Evolutionary conservation across 352 stramenopile genomes (phyloP).

Genomic region (Aphanomyces cochlioides): DNA sequence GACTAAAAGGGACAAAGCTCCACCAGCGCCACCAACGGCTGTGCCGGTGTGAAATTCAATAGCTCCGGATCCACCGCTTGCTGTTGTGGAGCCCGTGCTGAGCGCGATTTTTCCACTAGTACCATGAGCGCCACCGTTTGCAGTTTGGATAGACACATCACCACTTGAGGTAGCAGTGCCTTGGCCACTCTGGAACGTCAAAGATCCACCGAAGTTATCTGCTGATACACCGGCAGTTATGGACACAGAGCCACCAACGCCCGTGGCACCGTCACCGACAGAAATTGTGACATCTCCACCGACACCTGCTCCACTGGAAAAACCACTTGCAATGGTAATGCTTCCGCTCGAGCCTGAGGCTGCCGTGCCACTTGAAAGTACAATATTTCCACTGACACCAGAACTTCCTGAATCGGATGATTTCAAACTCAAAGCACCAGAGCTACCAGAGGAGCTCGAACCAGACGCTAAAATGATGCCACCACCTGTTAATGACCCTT

Average conservation of each 20-base stretch:
- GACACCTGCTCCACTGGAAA: conserved; percentile 6
- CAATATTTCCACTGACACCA: conserved; percentile 33
- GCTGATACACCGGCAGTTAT: background rate
- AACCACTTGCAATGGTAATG: conserved; percentile 32
- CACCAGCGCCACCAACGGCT: too few species aligned
- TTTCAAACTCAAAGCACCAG: conserved; percentile 3
- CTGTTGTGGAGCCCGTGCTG: conserved; percentile 24
- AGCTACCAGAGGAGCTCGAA: conserved; percentile 23
- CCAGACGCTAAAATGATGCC: conserved; percentile 38
- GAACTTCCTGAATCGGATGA: conserved; percentile 3
- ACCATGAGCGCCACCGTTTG: background rate
- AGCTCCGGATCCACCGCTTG: too few species aligned
- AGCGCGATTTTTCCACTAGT: background rate
- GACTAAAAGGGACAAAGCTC: too few species aligned
- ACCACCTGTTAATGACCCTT: conserved; percentile 37
- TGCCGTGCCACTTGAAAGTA: conserved; percentile 36
- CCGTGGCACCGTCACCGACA: conserved; percentile 5
- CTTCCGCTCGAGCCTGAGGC: conserved; percentile 36
- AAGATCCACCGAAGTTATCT: conserved; percentile 12
- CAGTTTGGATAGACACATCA: conserved; percentile 15
- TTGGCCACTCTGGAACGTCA: conserved; percentile 8
- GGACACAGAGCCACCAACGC: background rate
- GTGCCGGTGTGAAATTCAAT: too few species aligned
- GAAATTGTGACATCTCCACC: conserved; percentile 23
- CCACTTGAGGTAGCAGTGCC: conserved; percentile 5